phyloP scores from a whole-genome alignment of 2,329 filamentous ascomycete genomes.

The Monilinia fructigena region DNA sequence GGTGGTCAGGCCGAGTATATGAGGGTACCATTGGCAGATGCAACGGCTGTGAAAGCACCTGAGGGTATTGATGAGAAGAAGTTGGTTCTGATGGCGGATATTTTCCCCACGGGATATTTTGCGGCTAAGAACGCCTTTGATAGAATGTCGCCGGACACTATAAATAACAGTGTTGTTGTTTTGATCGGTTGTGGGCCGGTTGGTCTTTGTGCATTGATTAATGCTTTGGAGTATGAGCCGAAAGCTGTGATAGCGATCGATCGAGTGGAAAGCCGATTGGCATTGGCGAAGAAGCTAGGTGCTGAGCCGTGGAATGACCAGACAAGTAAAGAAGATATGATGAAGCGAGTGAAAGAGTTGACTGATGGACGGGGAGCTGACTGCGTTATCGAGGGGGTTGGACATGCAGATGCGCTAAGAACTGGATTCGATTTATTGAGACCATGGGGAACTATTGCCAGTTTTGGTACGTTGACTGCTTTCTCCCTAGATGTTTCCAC shows the following conservation, averaged over 20 bases:
- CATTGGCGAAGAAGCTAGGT: constrained; percentile 69
- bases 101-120: constrained; percentile 86
- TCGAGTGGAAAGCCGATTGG: constrained; percentile 70
- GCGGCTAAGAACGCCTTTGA: constrained; percentile 77
- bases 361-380: constrained; percentile 83
- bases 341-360: constrained; percentile 67
- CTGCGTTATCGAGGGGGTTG: constrained; percentile 77
- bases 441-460: constrained; percentile 68
- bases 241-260: constrained; percentile 78
- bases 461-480: constrained; percentile 18
- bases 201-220: constrained; percentile 78
- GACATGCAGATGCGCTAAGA: constrained; percentile 64
- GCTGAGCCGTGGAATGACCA: constrained; percentile 82
- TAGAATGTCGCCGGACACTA: constrained; percentile 53
- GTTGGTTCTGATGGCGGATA: constrained; percentile 86
- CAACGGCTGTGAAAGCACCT: constrained; percentile 74
- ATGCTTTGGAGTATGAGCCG: constrained; percentile 72
- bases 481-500: neutral
- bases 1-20: constrained; percentile 83
- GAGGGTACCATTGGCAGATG: constrained; percentile 76
- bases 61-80: constrained; percentile 69
- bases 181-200: constrained; percentile 84
- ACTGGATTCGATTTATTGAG: constrained; percentile 70
- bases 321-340: constrained; percentile 61
- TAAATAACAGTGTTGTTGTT: constrained; percentile 68